Conservation (phyloP, 2,329 filamentous ascomycete genomes). For the Penicillium brasilianum region DNA sequence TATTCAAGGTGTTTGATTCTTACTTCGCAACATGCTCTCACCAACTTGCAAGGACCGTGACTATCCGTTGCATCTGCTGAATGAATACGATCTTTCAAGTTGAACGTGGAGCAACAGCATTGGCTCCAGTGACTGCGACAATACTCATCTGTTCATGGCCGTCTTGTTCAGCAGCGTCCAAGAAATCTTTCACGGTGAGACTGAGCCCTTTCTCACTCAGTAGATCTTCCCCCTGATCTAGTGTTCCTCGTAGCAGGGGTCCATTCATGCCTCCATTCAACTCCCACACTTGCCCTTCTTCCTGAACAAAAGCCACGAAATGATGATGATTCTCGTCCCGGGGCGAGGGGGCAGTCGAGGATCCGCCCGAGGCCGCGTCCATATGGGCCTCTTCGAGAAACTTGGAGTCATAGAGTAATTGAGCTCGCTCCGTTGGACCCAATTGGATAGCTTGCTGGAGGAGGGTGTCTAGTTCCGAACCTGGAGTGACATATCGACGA, state of each 20-base stretch:
- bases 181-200: constrained; percentile 25
- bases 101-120: neutral
- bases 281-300: constrained; percentile 28
- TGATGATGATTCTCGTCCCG: constrained; percentile 29
- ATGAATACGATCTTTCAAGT: neutral
- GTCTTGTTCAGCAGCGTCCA: constrained; percentile 20
- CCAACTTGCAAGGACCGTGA: neutral
- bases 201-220: constrained; percentile 26
- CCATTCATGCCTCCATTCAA: constrained; percentile 31
- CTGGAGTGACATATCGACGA: constrained; percentile 48
- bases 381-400: constrained; percentile 36
- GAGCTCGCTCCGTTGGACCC: constrained; percentile 52
- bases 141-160: constrained; percentile 29
- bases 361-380: constrained; percentile 27
- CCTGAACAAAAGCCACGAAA: constrained; percentile 30
- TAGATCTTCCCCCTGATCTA: constrained; percentile 23
- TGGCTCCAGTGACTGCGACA: constrained; percentile 22
- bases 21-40: neutral
- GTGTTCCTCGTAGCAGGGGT: constrained; percentile 46
- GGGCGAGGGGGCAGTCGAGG: constrained; percentile 23
- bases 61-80: no score
- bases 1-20: neutral
- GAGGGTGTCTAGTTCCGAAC: constrained; percentile 53
- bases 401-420: constrained; percentile 54
- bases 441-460: constrained; percentile 52